Evolutionary conservation across 192 early-diverging fungal species (phyloP).

Genomic region (Podila verticillata): DNA sequence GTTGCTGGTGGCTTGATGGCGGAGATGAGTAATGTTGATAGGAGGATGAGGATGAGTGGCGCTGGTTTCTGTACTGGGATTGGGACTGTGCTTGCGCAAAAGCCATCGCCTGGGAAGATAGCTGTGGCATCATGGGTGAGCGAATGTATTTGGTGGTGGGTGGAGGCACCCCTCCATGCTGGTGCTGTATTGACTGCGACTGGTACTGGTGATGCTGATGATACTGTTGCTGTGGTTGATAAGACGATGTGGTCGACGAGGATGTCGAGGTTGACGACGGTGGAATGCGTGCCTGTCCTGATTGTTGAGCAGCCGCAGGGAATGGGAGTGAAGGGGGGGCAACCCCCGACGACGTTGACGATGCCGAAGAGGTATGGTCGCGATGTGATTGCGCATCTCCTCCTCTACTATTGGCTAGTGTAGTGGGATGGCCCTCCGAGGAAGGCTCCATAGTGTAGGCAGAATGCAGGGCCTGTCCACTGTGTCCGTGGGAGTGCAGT

Average conservation of each 20-base stretch:
- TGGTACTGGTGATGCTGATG: conserved; percentile 13
- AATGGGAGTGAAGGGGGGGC: neutral
- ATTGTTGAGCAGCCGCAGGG: neutral
- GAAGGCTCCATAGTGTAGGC: conserved; percentile 12
- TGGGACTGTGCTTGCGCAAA: conserved; percentile 23
- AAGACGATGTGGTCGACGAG: conserved; percentile 9
- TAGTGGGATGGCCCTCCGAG: conserved; percentile 3
- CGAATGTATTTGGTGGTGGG: conserved; percentile 43
- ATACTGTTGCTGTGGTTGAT: conserved; percentile 8
- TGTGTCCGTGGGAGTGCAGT: neutral
- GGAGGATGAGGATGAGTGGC: conserved; percentile 9
- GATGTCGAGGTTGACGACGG: neutral
- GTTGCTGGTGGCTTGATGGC: conserved; percentile 7
- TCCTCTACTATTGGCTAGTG: no score
- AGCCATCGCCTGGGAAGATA: conserved; percentile 49
- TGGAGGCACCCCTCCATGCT: conserved; percentile 21
- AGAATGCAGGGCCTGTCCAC: conserved; percentile 17
- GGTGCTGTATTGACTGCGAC: conserved; percentile 8
- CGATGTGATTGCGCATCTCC: neutral
- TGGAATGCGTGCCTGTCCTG: neutral
- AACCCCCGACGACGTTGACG: neutral
- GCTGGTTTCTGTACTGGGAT: conserved; percentile 10
- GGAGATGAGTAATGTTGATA: conserved; percentile 15
- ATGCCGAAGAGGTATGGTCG: neutral
- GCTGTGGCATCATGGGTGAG: conserved; percentile 43